These are phyloP conservation scores for Tephrocybe sp. DNA, from an alignment of 768 basidiomycete genomes.

Conservation along the genomic window DNA sequence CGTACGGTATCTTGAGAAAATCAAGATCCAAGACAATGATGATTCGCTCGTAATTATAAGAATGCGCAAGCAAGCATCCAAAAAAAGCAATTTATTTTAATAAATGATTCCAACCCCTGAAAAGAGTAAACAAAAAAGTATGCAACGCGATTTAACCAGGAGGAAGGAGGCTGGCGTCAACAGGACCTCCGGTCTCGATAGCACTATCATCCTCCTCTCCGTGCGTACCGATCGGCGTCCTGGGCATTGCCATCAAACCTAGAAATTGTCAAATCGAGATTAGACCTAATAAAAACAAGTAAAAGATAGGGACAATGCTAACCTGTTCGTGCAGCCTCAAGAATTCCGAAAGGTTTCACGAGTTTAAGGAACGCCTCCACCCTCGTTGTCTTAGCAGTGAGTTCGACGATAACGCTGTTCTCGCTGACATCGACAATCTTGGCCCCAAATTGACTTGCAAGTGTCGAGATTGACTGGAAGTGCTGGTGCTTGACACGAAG, in stretches of 20 bases:
- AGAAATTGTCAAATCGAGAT: slow-evolving; percentile 2
- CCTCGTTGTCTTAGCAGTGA: slow-evolving; percentile 87
- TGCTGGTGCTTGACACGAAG: slow-evolving; percentile 89
- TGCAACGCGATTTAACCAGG: slow-evolving; percentile 62
- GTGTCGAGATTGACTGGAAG: slow-evolving; percentile 79
- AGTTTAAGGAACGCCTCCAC: slow-evolving; percentile 92
- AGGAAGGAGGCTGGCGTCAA: slow-evolving; percentile 91
- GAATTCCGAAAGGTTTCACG: slow-evolving; percentile 90
- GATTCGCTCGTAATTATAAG: no score
- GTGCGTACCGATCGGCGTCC: slow-evolving; percentile 73
- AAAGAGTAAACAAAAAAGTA: no score
- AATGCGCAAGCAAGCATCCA: no score
- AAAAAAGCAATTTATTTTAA: no score
- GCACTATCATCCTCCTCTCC: slow-evolving; percentile 30
- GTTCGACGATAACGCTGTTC: slow-evolving; percentile 91
- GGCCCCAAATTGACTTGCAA: slow-evolving; percentile 87
- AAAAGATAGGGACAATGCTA: slow-evolving; percentile 7
- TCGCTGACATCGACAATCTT: slow-evolving; percentile 94
- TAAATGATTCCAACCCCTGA: not conserved
- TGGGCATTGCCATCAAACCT: slow-evolving; percentile 99
- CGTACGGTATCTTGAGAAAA: no score
- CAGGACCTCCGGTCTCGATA: slow-evolving; percentile 41
- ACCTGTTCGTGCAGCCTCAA: slow-evolving; percentile 96
- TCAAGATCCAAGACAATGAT: no score
- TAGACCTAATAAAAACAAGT: not conserved